These are phyloP conservation scores for Halophytophthora polymorphica DNA, from an alignment of 352 stramenopile species.

Conservation along the genomic window DNA sequence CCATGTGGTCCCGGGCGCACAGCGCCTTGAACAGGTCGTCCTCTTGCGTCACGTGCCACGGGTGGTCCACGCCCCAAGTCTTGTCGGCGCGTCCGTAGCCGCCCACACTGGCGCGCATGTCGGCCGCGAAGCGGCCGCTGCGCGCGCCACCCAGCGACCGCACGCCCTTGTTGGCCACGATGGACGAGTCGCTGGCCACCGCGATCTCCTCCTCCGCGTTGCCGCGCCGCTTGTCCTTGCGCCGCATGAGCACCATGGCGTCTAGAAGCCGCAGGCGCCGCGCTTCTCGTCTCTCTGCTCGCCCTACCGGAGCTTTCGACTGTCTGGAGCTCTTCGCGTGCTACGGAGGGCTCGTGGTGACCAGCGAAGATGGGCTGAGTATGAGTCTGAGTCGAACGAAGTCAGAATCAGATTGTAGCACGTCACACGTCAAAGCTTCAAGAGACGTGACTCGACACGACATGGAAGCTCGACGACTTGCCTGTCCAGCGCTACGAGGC, in stretches of 20 bases:
- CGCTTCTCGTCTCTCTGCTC: too few species aligned
- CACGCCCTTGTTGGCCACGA: slow-evolving; percentile 65
- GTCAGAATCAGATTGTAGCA: too few species aligned
- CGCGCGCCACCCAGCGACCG: slow-evolving; percentile 48
- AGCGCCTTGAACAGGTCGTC: slow-evolving; percentile 42
- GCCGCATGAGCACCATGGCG: slow-evolving; percentile 70
- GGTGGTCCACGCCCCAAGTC: slow-evolving; percentile 75
- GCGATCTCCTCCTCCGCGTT: slow-evolving; percentile 59
- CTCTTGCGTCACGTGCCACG: slow-evolving; percentile 65
- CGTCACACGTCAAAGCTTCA: too few species aligned
- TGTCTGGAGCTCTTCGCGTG: too few species aligned
- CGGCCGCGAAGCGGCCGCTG: slow-evolving; percentile 66
- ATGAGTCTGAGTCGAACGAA: too few species aligned
- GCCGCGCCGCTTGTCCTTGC: slow-evolving; percentile 64
- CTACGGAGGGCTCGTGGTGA: too few species aligned
- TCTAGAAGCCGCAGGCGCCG: too few species aligned
- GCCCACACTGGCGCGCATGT: slow-evolving; percentile 72
- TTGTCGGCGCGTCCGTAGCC: slow-evolving; percentile 78
- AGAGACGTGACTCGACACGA: too few species aligned
- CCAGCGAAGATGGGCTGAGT: too few species aligned
- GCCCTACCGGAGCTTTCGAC: too few species aligned
- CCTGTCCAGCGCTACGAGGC: too few species aligned
- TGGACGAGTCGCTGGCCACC: slow-evolving; percentile 61
- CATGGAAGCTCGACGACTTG: too few species aligned
- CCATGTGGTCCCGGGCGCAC: slow-evolving; percentile 58